These are phyloP conservation scores for Pseudozyma pruni DNA, from an alignment of 1,284 basidiomycete genomes.

Conservation along the genomic window DNA sequence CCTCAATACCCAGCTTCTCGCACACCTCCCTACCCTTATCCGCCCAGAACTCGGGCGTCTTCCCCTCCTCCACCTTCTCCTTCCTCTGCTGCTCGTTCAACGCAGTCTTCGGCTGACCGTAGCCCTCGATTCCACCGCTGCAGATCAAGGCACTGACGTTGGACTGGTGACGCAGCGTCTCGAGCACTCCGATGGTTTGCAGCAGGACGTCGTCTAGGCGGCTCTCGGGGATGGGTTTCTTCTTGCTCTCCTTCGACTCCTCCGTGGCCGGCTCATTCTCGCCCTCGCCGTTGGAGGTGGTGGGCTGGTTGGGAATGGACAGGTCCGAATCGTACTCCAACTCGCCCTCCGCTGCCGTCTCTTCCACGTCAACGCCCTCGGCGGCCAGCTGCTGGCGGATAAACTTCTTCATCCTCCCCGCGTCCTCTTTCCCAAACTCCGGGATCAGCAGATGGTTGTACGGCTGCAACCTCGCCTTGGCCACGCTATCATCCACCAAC, in stretches of 20 bases:
- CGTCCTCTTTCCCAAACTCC: slow-evolving; percentile 50
- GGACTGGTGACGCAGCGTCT: slow-evolving; percentile 45
- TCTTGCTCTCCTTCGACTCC: slow-evolving; percentile 2
- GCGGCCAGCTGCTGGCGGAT: slow-evolving; percentile 13
- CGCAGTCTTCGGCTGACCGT: slow-evolving; percentile 13
- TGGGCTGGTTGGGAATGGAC: slow-evolving; percentile 7
- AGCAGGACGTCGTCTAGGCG: slow-evolving; percentile 59
- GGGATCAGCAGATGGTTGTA: slow-evolving; percentile 67
- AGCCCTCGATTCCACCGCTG: slow-evolving; percentile 40
- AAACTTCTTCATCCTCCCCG: slow-evolving; percentile 25
- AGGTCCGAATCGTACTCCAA: slow-evolving; percentile 42
- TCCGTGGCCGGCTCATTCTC: background rate
- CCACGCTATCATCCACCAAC: slow-evolving; percentile 81
- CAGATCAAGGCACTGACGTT: slow-evolving; percentile 57
- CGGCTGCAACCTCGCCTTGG: slow-evolving; percentile 81
- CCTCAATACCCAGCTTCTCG: slow-evolving; percentile 29
- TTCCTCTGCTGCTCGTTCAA: slow-evolving; percentile 9
- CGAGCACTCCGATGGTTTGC: slow-evolving; percentile 64
- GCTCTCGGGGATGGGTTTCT: slow-evolving; percentile 21
- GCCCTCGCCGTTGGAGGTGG: too few relatives aligned
- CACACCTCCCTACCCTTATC: slow-evolving; percentile 24
- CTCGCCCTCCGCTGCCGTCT: slow-evolving; percentile 5
- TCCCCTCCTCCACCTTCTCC: background rate
- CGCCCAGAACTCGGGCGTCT: slow-evolving; percentile 38
- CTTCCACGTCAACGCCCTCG: slow-evolving; percentile 2